A percentile compares a stretch with the other conserved stretches of the same genome.
These are phyloP conservation scores for Metarhizium anisopliae DNA, from an alignment of 2,329 filamentous ascomycete species.

Conservation along the genomic window DNA sequence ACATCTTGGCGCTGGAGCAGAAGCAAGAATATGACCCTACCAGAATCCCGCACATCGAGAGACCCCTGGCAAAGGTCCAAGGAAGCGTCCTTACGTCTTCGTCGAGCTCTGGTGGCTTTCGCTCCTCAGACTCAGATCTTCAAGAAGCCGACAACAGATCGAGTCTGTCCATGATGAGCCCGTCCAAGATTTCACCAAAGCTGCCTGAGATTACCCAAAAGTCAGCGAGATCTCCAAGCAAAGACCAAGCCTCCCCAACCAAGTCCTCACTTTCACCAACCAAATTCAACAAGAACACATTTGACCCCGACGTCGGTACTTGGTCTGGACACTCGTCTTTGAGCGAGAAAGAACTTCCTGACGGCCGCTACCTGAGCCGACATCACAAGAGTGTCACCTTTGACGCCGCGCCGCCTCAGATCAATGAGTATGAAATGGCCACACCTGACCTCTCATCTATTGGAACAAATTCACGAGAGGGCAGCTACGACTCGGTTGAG, in stretches of 20 bases:
- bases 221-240: conserved; percentile 49
- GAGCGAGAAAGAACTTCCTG: conserved; percentile 50
- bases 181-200: conserved; percentile 12
- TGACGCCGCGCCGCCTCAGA: conserved; percentile 81
- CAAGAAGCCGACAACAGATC: conserved; percentile 39
- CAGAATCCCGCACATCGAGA: conserved; percentile 67
- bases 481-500: conserved; percentile 82
- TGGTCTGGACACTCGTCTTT: conserved; percentile 59
- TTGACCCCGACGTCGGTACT: conserved; percentile 58
- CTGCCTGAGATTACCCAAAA: conserved; percentile 10
- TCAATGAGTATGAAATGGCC: conserved; percentile 97
- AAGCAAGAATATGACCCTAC: conserved; percentile 88
- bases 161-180: conserved; percentile 24
- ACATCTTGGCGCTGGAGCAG: conserved; percentile 87
- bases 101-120: conserved; percentile 42
- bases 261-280: conserved; percentile 78
- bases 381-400: conserved; percentile 97
- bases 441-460: conserved; percentile 93
- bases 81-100: conserved; percentile 60
- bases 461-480: conserved; percentile 81
- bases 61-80: conserved; percentile 70
- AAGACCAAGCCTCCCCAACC: conserved; percentile 66
- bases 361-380: conserved; percentile 62
- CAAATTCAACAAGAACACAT: conserved; percentile 58
- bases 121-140: conserved; percentile 36